Percentiles rank a stretch among this genome's conserved stretches.
These are phyloP conservation scores for Diddensiella santjacobensis DNA, from an alignment of 805 yeast genomes.

Conservation along the genomic window DNA sequence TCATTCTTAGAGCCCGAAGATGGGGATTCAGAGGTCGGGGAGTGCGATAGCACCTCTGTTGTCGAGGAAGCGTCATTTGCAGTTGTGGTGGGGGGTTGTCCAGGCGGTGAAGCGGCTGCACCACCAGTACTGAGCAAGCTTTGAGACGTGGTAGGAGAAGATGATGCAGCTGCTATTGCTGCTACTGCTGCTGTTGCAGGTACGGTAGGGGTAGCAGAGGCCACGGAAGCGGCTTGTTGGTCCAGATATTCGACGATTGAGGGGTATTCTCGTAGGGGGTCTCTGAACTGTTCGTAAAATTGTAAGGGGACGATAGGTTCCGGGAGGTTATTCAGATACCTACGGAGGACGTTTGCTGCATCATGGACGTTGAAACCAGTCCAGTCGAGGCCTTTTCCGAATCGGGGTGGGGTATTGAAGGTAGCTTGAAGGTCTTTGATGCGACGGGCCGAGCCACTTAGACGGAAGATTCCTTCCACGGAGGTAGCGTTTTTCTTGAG, in stretches of 20 bases:
- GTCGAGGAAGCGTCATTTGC: not conserved
- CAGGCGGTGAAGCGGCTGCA: not conserved
- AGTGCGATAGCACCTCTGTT: not conserved
- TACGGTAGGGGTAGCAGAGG: not conserved
- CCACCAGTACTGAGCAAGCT: not conserved
- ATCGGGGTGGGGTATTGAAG: constrained; percentile 84
- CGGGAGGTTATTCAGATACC: constrained; percentile 82
- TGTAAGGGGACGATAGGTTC: constrained; percentile 86
- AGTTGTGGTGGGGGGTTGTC: not conserved
- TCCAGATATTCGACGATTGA: constrained; percentile 60
- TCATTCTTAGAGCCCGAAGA: not conserved
- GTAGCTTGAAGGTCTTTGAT: constrained; percentile 78
- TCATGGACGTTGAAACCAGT: constrained; percentile 94
- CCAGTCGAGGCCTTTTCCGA: constrained; percentile 87
- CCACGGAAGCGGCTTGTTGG: constrained; percentile 1
- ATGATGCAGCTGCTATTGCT: not conserved
- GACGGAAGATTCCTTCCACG: constrained; percentile 88
- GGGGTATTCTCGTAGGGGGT: constrained; percentile 60
- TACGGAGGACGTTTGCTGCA: constrained; percentile 84
- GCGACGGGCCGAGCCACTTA: constrained; percentile 87
- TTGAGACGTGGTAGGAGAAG: not conserved
- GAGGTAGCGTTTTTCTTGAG: constrained; percentile 66
- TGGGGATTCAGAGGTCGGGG: not conserved
- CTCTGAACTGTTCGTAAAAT: constrained; percentile 72
- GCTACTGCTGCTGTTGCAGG: not conserved